Conservation (phyloP, 2,329 filamentous ascomycete species). For the Clarireedia hainanense region DNA sequence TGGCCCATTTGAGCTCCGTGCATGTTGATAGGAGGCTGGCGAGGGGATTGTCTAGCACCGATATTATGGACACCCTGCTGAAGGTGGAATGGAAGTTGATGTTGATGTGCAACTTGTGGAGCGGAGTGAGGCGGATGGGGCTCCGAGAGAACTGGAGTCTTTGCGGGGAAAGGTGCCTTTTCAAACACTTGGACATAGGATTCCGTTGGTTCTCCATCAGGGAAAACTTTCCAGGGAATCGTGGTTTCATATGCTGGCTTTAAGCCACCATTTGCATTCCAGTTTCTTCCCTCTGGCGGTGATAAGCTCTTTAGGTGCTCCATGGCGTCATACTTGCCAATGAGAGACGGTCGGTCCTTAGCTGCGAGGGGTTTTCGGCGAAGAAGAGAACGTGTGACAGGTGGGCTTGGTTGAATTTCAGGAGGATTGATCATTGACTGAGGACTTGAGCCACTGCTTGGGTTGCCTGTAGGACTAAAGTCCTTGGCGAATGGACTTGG, state of each 20-base stretch:
- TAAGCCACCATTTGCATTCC: conserved; percentile 72
- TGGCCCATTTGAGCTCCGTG: conserved; percentile 66
- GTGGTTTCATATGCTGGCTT: conserved; percentile 76
- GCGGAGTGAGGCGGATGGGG: conserved; percentile 62
- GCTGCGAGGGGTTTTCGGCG: conserved; percentile 62
- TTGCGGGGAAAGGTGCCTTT: conserved; percentile 46
- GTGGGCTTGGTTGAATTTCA: conserved; percentile 28
- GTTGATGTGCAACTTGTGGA: conserved; percentile 70
- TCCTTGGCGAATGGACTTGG: conserved; percentile 73
- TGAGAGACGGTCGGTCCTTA: conserved; percentile 45
- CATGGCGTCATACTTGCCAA: conserved; percentile 55
- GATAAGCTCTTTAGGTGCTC: conserved; percentile 46
- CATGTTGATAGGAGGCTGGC: conserved; percentile 71
- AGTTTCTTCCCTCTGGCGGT: conserved; percentile 51
- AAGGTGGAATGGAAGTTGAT: conserved; percentile 76
- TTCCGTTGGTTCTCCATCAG: conserved; percentile 63
- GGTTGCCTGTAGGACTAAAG: conserved; percentile 63
- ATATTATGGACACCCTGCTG: conserved; percentile 65
- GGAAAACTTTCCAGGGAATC: conserved; percentile 72
- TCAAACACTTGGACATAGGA: conserved; percentile 78
- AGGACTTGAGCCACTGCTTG: conserved; percentile 65
- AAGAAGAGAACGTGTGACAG: conserved; percentile 45
- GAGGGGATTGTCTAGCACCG: conserved; percentile 60
- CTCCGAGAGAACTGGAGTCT: conserved; percentile 47
- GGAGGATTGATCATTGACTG: conserved; percentile 40